Conservation (phyloP, 306 rosid species). For the Coriaria nepalensis region DNA sequence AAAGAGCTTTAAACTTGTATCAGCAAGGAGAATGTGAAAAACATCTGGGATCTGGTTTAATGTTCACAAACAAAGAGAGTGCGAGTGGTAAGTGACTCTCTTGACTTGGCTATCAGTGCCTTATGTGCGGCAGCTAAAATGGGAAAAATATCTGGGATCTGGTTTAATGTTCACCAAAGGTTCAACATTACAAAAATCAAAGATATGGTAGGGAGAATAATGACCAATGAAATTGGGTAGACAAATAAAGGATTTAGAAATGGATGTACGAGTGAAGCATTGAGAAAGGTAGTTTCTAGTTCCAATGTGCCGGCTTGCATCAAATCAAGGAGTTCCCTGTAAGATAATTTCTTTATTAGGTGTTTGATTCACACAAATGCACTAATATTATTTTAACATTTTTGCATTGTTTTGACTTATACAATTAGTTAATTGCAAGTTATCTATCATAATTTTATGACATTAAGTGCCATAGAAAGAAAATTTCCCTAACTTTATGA, state of each 20-base stretch:
- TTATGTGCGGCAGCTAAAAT: slow-evolving; percentile 73
- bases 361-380: not conserved
- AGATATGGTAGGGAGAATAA: not conserved
- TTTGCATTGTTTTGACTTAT: not conserved
- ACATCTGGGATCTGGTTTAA: too few species aligned
- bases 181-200: slow-evolving; percentile 14
- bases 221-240: not conserved
- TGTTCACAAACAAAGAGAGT: too few species aligned
- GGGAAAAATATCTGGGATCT: slow-evolving; percentile 81
- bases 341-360: slow-evolving; percentile 17
- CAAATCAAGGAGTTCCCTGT: slow-evolving; percentile 68
- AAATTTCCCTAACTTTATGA: too few species aligned
- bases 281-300: slow-evolving; percentile 76
- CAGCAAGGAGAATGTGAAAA: too few species aligned
- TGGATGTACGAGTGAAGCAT: slow-evolving; percentile 55
- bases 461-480: too few species aligned
- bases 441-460: too few species aligned
- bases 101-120: slow-evolving; percentile 55
- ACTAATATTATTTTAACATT: too few species aligned
- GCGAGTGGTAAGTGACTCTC: slow-evolving; percentile 66
- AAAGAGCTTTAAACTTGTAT: too few species aligned
- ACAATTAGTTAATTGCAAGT: not conserved
- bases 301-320: slow-evolving; percentile 79
- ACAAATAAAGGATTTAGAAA: slow-evolving; percentile 3
- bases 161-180: slow-evolving; percentile 18